Evolutionary conservation across 176 grass and related monocot species (phyloP).

Genomic region (Alloteropsis semialata): DNA sequence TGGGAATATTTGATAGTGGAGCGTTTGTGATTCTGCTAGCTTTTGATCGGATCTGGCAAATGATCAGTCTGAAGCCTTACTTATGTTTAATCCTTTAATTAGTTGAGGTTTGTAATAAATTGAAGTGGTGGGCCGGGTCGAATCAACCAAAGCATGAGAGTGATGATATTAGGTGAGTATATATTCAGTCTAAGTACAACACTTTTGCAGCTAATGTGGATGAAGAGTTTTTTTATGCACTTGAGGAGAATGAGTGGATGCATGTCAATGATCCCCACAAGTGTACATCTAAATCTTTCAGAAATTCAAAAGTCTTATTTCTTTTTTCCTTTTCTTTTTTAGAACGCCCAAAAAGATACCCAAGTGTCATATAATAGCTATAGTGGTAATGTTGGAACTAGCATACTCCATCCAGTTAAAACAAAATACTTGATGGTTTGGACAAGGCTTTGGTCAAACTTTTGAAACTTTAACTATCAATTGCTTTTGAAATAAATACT

Average conservation of each 20-base stretch:
- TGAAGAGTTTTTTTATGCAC: not conserved
- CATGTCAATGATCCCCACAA: not conserved
- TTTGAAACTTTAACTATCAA: no score
- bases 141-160: not conserved
- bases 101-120: not conserved
- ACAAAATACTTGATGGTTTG: no score
- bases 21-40: not conserved
- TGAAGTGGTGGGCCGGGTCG: not conserved
- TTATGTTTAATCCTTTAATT: not conserved
- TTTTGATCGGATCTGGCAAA: conserved; percentile 10
- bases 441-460: no score
- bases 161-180: not conserved
- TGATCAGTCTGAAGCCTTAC: not conserved
- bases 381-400: no score
- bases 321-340: not conserved
- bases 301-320: not conserved
- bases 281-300: not conserved
- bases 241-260: not conserved
- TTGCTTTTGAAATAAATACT: no score
- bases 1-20: not conserved
- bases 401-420: no score
- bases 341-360: not conserved
- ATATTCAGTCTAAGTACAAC: not conserved
- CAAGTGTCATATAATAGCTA: no score
- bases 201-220: not conserved